Base-by-base conservation (phyloP, 345 rosid genomes). In the Rhizophora mangle region DNA sequence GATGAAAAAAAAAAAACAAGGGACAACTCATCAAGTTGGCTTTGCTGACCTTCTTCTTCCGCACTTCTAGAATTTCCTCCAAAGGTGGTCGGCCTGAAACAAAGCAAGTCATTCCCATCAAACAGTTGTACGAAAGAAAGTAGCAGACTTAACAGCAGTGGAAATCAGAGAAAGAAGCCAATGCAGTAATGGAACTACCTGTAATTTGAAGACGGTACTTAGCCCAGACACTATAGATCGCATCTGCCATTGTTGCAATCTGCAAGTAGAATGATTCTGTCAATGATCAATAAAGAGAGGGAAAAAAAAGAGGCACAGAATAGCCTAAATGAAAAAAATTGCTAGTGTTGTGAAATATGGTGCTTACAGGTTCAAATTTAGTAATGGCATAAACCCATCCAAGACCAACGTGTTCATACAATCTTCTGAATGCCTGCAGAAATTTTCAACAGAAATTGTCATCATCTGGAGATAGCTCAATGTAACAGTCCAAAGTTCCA, bases 321-420 rank as follows among this genome's bases (percentile, higher is more conserved):
- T 27, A n/a, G 20, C 64, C 22, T 3, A 20, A 46, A 49, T 26
- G 4, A 19, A 61, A 60, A 36, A 1, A 57, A 36, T 62, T 30
- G 53, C 13, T 8, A 29, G 4, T 16, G 10, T n/a, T 16, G 55
- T 30, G 22, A 55, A 8, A 31, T 30, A 27, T 32, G 46, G 57
- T 63, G 69, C 89, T 69, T 81, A 93, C 98, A 22, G 94, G 97
- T 80, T 93, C 82, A 69, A 82, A 89, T 84, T 91, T 89, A 13
- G 97, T 91, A 68, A 93, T 74, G 69, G 92, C 83, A 76, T 93
- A 93, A 63, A 91, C 88, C 98, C 92, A 93, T 62, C 96, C 97
- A 60, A 91, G 94, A 39, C 94, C 97, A 78, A 89, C 96, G 71
- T 85, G 85, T 76, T 91, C 96, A 76, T 89, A 91, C 39, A 89